Base-by-base conservation (phyloP, 345 rosid species). In the Gossypium stocksii region DNA sequence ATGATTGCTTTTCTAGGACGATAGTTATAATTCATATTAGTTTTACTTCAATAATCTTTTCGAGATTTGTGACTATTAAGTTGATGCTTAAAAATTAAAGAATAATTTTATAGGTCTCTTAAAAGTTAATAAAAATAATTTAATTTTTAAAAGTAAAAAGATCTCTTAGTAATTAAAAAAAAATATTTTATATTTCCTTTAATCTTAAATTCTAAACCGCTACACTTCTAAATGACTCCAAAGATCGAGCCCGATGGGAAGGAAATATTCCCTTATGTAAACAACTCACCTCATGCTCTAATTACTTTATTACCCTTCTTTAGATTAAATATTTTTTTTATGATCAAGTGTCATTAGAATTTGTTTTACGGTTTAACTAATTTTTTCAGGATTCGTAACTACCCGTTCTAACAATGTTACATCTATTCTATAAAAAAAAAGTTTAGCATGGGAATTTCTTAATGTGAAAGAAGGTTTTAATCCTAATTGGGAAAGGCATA, bases 271-370 rank as follows among this genome's bases (percentile, higher is more conserved):
- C 63, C 72, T 1, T 10, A 62, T 85, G 75, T 85, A 80, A 79
- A 84, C 78, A 66, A 52, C 77, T 41, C 80, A 4, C 2, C 49
- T 0, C 4, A 12, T 0, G 19, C 10, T 27, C 3, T 20, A 83
- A 63, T 83, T 81, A 88, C 89, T 58, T 49, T 66, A 43, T 46
- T 51, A 56, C 80, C 89, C 87, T 49, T 73, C 19, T 9, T 65
- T 59, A 34, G 7, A 34, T 34, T 0, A 34, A 34, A 34, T 34
- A 5, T 1, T 34, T 34, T 25, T 34, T 34, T 34, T 34, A 34
- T 5, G 41, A 34, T 34, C 7, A 34, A 34, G 0, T 34, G 7
- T 34, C 41, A 34, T 34, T 34, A 0, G 0, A 0, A 5, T 5
- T 34, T 5, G 0, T 34, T 34, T 34, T 34, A 5, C 7, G 0